Base-by-base conservation (phyloP, 306 rosid genomes). In the Fagus sylvatica region DNA sequence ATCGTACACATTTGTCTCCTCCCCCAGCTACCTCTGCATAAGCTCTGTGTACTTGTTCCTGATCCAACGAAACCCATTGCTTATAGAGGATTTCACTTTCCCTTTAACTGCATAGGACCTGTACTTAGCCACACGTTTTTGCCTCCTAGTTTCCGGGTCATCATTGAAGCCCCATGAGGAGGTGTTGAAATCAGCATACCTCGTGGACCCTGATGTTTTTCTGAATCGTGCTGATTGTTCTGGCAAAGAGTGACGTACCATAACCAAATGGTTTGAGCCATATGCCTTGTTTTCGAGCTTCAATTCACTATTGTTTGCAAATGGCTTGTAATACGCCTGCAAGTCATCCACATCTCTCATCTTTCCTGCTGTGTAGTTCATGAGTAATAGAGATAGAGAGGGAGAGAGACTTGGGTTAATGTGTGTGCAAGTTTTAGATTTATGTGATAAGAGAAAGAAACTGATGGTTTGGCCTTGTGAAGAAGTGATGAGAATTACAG, bases 1-100 rank as follows among this genome's bases (percentile, higher is more conserved):
- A 46, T 10, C 51, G 11, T 46, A 10, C 51, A 10, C 51, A 8
- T 0, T 22, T 8, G 51, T 46, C 51, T 46, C 11, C 9, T 46
- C 11, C 13, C 51, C 9, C 15, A 46, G 9, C 51, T 46, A 15
- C 51, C 51, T 46, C 51, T 10, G 51, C 51, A 46, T 15, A 46
- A 46, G 51, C 0, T 46, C 13, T 33, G 41, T 46, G 34, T 56
- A 82, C 70, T 81, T 87, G 73, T 59, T 49, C 78, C 81, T 87
- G 37, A 89, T 40, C 87, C 89, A 87, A 28, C 75, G 80, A 59
- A 87, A 12, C 46, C 82, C 88, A 30, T 41, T 81, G 53, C 75
- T 81, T 6, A 81, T 4, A 11, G 84, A 72, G 2, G 48, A 12
- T 17, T 82, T 82, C 34, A 74, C 4, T 74, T 81, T 73, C 60